Percentiles rank a stretch among this genome's conserved stretches.
Conservation (phyloP, 179 eudicot species). For the Nepenthes alata region DNA sequence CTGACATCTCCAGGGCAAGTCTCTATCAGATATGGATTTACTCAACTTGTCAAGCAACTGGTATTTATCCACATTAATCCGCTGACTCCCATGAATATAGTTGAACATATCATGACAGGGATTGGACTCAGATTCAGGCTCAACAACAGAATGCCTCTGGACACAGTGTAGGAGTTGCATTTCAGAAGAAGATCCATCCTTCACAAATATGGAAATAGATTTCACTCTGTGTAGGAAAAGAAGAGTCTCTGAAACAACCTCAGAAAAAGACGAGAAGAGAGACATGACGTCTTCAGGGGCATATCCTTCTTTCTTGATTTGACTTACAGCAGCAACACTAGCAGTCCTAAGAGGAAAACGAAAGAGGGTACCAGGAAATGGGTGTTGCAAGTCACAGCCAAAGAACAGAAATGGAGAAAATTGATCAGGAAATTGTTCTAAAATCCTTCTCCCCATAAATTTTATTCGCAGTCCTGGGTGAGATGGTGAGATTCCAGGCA, state of each 20-base stretch:
- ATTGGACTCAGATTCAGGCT: slow-evolving; percentile 46
- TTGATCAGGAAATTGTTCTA: slow-evolving; percentile 99
- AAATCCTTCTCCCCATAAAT: slow-evolving; percentile 69
- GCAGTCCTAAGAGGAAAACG: slow-evolving; percentile 90
- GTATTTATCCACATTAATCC: slow-evolving; percentile 42
- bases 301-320: slow-evolving; percentile 84
- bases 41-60: slow-evolving; percentile 63
- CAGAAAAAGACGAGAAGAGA: slow-evolving; percentile 83
- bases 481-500: slow-evolving; percentile 97
- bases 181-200: slow-evolving; percentile 65
- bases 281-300: slow-evolving; percentile 81
- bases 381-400: slow-evolving; percentile 86
- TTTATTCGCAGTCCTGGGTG: slow-evolving; percentile 96
- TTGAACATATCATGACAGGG: slow-evolving; percentile 47
- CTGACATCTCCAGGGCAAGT: slow-evolving; percentile 79
- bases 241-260: slow-evolving; percentile 82
- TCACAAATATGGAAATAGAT: slow-evolving; percentile 72
- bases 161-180: slow-evolving; percentile 85
- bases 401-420: slow-evolving; percentile 91
- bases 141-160: slow-evolving; percentile 39
- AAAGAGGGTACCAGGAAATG: slow-evolving; percentile 97
- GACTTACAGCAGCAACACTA: slow-evolving; percentile 81
- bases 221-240: slow-evolving; percentile 85
- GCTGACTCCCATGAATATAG: slow-evolving; percentile 44
- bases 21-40: slow-evolving; percentile 28